phyloP scores from a whole-genome alignment of 805 yeast genomes.

The Candida pini region DNA sequence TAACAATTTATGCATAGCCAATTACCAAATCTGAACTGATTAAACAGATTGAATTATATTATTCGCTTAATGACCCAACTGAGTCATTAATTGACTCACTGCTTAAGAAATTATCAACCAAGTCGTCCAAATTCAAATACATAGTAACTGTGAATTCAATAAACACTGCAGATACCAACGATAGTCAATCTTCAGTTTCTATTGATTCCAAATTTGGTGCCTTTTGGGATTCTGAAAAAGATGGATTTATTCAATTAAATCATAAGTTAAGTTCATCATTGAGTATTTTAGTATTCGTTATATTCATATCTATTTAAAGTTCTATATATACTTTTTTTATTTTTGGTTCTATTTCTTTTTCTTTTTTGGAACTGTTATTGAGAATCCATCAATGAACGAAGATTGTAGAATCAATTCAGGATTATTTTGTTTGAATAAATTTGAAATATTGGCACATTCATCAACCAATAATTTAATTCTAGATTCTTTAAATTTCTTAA shows the following conservation, averaged over 20 bases:
- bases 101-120: slow-evolving; percentile 32
- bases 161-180: slow-evolving; percentile 2
- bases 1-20: slow-evolving; percentile 13
- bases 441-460: slow-evolving; percentile 19
- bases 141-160: slow-evolving; percentile 40
- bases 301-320: slow-evolving; percentile 23
- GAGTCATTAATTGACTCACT: slow-evolving; percentile 28
- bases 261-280: slow-evolving; percentile 16
- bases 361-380: too few relatives aligned
- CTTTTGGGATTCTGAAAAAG: slow-evolving; percentile 51
- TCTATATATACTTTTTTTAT: not conserved
- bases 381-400: too few relatives aligned
- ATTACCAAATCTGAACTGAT: slow-evolving; percentile 12
- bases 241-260: slow-evolving; percentile 42
- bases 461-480: slow-evolving; percentile 19
- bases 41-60: slow-evolving; percentile 10
- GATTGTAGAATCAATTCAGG: too few relatives aligned
- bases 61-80: too few relatives aligned
- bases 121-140: slow-evolving; percentile 54
- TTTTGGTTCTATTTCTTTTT: too few relatives aligned
- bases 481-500: slow-evolving; percentile 32
- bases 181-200: slow-evolving; percentile 22
- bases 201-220: slow-evolving; percentile 42
- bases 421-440: slow-evolving; percentile 7
- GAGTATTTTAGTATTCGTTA: slow-evolving; percentile 25